These are phyloP conservation scores for Nannochloropsis oceanica DNA, from an alignment of 108 stramenopile species.

Conservation along the genomic window DNA sequence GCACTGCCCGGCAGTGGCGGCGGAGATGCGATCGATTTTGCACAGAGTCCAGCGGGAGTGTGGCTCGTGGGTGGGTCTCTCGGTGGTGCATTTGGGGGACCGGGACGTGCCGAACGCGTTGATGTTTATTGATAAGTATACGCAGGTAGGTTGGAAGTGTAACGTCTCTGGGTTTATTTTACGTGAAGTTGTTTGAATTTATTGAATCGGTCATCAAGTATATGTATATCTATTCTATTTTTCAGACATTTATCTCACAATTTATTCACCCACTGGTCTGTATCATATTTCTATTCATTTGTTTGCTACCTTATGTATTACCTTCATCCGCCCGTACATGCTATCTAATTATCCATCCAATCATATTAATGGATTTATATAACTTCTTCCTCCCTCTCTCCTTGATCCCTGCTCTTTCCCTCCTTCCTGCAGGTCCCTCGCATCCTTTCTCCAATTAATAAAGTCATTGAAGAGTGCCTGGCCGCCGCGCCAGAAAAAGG, in stretches of 20 bases:
- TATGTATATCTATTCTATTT: too few relatives aligned
- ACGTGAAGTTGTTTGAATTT: neutral
- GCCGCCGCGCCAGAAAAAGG: constrained; percentile 25
- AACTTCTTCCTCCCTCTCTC: neutral
- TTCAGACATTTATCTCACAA: too few relatives aligned
- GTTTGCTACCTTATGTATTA: too few relatives aligned
- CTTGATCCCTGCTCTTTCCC: neutral
- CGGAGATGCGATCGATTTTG: constrained; percentile 51
- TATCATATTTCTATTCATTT: too few relatives aligned
- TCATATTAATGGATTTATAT: too few relatives aligned
- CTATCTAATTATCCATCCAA: too few relatives aligned
- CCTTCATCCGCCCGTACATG: too few relatives aligned
- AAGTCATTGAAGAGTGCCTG: constrained; percentile 39
- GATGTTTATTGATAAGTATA: constrained; percentile 79
- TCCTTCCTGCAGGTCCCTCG: constrained; percentile 45
- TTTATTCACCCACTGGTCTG: too few relatives aligned
- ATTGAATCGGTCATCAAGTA: neutral
- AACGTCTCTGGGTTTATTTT: neutral
- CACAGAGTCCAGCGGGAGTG: constrained; percentile 44
- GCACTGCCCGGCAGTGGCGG: constrained; percentile 47
- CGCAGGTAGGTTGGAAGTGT: constrained; percentile 32
- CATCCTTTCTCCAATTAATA: constrained; percentile 51
- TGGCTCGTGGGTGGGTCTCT: constrained; percentile 63
- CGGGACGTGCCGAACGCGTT: constrained; percentile 76
- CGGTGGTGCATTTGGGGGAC: constrained; percentile 59